These are phyloP conservation scores for Globisporangium camurandrum DNA, from an alignment of 352 stramenopile genomes.

Conservation along the genomic window DNA sequence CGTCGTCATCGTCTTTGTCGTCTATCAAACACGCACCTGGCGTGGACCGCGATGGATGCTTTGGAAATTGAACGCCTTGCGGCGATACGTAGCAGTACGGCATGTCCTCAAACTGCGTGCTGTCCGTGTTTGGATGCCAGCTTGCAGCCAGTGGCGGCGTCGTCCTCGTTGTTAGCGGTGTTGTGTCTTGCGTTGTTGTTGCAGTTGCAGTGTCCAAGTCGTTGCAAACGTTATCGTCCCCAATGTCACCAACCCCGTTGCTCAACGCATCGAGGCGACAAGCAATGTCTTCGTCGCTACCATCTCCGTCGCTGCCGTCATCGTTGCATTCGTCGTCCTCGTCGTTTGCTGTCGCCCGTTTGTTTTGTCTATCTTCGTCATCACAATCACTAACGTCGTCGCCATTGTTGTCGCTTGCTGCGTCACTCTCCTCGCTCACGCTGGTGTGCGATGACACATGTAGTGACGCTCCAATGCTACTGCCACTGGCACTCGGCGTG, in stretches of 20 bases:
- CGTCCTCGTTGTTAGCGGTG: too few relatives aligned
- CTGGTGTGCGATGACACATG: not conserved
- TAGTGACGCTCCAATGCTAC: not conserved
- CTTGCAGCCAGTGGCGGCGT: too few relatives aligned
- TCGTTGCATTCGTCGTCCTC: slow-evolving; percentile 32
- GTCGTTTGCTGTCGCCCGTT: too few relatives aligned
- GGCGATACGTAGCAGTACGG: slow-evolving; percentile 12
- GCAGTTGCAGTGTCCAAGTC: not conserved
- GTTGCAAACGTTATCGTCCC: not conserved
- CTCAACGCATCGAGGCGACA: not conserved
- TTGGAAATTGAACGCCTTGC: slow-evolving; percentile 11
- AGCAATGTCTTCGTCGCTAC: slow-evolving; percentile 6
- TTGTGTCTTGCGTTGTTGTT: too few relatives aligned
- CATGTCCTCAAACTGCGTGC: slow-evolving; percentile 8
- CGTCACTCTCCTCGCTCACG: not conserved
- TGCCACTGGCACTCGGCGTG: slow-evolving; percentile 2
- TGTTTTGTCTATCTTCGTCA: too few relatives aligned
- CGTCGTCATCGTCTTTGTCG: not conserved
- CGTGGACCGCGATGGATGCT: slow-evolving; percentile 17
- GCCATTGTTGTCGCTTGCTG: slow-evolving; percentile 17
- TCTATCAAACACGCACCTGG: not conserved
- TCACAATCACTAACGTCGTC: slow-evolving; percentile 40
- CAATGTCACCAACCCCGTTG: not conserved
- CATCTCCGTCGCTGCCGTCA: slow-evolving; percentile 21
- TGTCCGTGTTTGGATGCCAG: slow-evolving; percentile 1